Evolutionary conservation across 2,329 filamentous ascomycete genomes (phyloP).

Genomic region (Didymella sp.): DNA sequence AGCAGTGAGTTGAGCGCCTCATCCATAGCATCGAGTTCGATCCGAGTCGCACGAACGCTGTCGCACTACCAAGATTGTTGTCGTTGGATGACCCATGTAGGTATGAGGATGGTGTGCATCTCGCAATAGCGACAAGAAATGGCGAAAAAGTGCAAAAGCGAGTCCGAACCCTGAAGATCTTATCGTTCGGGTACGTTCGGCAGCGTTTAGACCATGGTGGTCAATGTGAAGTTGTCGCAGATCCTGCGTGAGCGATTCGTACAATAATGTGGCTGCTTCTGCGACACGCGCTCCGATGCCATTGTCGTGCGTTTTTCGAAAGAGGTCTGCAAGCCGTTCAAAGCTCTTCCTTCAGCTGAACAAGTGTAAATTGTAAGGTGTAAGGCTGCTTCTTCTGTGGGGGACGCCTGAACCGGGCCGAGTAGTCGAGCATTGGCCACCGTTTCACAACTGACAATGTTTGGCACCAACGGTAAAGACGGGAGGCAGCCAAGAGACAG

Average conservation of each 20-base stretch:
- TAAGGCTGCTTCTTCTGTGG: not conserved
- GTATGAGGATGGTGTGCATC: not conserved
- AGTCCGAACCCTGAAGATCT: not conserved
- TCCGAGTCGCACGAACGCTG: not conserved
- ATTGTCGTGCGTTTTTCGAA: not conserved
- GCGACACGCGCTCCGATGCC: not conserved
- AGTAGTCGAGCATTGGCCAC: constrained; percentile 5
- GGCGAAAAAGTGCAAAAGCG: not conserved
- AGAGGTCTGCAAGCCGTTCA: not conserved
- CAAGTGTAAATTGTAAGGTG: constrained; percentile 11
- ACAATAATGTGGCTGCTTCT: not conserved
- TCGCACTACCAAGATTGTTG: not conserved
- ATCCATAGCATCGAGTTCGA: not conserved
- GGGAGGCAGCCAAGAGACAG: not conserved
- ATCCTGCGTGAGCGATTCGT: not conserved
- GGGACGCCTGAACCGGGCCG: constrained; percentile 1
- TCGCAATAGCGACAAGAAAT: not conserved
- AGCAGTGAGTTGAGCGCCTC: not conserved
- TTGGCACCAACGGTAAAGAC: constrained; percentile 8
- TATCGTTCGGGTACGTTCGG: not conserved
- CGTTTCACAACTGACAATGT: constrained; percentile 12
- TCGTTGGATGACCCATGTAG: not conserved
- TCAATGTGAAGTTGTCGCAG: not conserved
- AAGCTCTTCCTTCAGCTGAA: not conserved
- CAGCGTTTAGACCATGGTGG: not conserved